Percentiles rank a stretch among this genome's conserved stretches.
phyloP scores from a whole-genome alignment of 2,329 filamentous ascomycete species.

The Fulvia fulva region DNA sequence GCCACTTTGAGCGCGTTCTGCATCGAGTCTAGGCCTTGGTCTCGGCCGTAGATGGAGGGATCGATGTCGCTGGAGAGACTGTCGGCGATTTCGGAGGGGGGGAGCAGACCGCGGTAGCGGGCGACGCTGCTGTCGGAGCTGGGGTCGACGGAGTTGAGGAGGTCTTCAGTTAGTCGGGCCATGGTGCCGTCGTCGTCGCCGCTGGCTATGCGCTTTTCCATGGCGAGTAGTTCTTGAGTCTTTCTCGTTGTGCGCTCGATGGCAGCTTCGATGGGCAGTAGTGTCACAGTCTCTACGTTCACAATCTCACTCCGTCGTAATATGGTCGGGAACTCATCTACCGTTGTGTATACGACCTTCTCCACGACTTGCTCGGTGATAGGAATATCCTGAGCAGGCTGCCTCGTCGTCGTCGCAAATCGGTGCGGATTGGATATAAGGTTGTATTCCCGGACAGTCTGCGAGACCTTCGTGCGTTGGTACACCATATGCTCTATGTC shows the following conservation, averaged over 20 bases:
- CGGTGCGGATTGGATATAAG: conserved; percentile 70
- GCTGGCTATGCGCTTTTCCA: conserved; percentile 65
- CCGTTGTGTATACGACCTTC: conserved; percentile 78
- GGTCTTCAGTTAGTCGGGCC: conserved; percentile 67
- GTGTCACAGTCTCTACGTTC: conserved; percentile 58
- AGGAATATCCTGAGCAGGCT: conserved; percentile 59
- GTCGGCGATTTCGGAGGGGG: conserved; percentile 42
- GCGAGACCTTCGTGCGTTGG: conserved; percentile 78
- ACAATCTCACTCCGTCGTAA: conserved; percentile 82
- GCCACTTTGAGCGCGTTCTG: conserved; percentile 80
- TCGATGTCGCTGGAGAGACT: conserved; percentile 38
- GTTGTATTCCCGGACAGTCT: conserved; percentile 80
- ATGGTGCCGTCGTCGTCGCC: conserved; percentile 61
- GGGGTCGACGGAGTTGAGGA: conserved; percentile 72
- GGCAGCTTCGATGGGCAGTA: conserved; percentile 79
- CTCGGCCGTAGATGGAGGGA: conserved; percentile 19
- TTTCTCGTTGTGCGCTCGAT: conserved; percentile 87
- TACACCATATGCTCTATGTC: conserved; percentile 79
- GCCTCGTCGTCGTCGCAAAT: conserved; percentile 74
- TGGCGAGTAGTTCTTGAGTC: conserved; percentile 72
- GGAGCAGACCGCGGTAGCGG: conserved; percentile 71
- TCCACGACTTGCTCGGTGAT: conserved; percentile 72
- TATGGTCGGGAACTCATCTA: conserved; percentile 86
- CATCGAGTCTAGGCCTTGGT: conserved; percentile 50
- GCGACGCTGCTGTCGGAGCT: conserved; percentile 72